phyloP scores from a whole-genome alignment of 2,329 filamentous ascomycete genomes.

The Trichoderma sp. region DNA sequence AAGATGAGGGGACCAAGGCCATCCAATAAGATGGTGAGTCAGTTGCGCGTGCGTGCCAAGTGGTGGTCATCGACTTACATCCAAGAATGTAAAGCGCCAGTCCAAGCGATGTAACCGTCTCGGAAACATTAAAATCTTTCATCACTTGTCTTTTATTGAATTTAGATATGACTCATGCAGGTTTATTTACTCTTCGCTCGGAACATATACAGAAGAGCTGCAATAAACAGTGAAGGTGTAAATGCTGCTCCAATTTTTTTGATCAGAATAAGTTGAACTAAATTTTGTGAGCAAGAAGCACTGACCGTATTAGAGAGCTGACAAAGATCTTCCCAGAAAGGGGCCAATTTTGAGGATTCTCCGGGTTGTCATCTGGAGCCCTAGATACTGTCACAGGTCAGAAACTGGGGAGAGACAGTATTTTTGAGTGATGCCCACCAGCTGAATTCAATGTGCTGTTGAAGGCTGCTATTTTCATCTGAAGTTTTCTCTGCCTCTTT shows the following conservation, averaged over 20 bases:
- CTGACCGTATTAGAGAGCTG: background rate
- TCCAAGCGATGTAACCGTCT: background rate
- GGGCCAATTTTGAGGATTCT: background rate
- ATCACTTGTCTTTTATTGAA: background rate
- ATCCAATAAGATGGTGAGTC: background rate
- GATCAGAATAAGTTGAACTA: background rate
- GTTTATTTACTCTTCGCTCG: background rate
- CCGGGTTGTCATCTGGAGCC: background rate
- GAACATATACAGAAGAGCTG: background rate
- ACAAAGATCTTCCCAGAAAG: background rate
- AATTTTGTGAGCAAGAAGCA: background rate
- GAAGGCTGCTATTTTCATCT: background rate
- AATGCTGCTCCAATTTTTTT: background rate
- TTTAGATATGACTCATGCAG: background rate
- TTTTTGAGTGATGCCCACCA: background rate
- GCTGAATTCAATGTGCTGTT: background rate
- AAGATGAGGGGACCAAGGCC: background rate
- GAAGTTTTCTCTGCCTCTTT: background rate
- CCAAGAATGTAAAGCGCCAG: background rate
- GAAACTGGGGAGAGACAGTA: background rate
- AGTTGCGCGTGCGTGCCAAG: background rate
- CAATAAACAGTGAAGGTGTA: background rate
- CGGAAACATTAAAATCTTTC: background rate
- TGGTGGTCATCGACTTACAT: background rate
- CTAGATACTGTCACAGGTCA: background rate